Conservation (phyloP, 1,284 basidiomycete species). For the Marasmius sp. region DNA sequence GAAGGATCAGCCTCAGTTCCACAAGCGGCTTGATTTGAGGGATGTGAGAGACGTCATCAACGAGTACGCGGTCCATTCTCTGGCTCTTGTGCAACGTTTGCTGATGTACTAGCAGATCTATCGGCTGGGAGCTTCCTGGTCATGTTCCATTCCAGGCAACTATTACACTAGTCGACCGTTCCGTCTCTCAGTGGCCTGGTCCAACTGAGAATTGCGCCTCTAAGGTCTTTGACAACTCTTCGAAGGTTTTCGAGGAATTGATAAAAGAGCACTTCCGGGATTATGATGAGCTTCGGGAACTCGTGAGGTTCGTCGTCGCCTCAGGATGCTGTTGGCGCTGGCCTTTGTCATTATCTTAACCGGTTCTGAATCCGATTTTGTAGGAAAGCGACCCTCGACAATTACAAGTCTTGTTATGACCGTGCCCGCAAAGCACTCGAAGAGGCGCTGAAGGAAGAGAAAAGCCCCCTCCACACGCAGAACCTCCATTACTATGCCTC, state of each 20-base stretch:
- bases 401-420: constrained; percentile 3
- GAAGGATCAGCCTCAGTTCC: neutral
- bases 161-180: constrained; percentile 37
- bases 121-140: constrained; percentile 51
- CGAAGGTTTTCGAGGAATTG: constrained; percentile 23
- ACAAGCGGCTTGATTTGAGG: constrained; percentile 17
- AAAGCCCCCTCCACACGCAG: constrained; percentile 12
- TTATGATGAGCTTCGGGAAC: constrained; percentile 5
- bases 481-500: constrained; percentile 3
- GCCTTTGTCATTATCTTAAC: neutral
- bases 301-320: constrained; percentile 4
- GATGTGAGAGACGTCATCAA: constrained; percentile 31
- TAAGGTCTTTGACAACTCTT: constrained; percentile 20
- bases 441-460: constrained; percentile 6
- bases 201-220: constrained; percentile 35
- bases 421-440: constrained; percentile 2
- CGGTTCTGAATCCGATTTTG: no score
- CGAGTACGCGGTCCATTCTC: constrained; percentile 21
- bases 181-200: constrained; percentile 37
- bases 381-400: neutral
- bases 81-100: neutral
- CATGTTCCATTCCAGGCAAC: constrained; percentile 53
- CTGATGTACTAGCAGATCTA: constrained; percentile 32
- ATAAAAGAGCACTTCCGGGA: constrained; percentile 1
- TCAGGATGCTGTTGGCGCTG: neutral